Conservation (phyloP, 2,329 filamentous ascomycete species). For the Beauveria asiatica region DNA sequence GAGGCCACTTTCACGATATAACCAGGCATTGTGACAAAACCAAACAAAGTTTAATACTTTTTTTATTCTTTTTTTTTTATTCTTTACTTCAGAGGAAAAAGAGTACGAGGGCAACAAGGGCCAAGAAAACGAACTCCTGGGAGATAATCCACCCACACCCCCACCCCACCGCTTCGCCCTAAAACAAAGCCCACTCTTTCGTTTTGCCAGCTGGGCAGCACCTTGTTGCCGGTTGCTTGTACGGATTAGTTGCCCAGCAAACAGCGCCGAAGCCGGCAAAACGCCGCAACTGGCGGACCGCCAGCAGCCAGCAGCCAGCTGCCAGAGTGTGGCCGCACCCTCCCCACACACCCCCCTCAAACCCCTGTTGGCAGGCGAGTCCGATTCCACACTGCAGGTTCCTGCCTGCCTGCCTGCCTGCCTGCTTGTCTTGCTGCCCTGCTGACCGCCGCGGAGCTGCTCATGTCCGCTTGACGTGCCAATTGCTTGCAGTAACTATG, state of each 20-base stretch:
- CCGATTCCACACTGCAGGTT: background rate
- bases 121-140: background rate
- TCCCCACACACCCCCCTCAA: background rate
- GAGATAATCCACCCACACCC: background rate
- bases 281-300: background rate
- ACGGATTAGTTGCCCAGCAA: too few species aligned
- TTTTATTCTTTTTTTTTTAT: too few species aligned
- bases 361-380: background rate
- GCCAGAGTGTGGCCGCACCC: background rate
- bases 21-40: too few species aligned
- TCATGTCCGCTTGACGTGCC: background rate
- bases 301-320: background rate
- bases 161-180: background rate
- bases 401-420: too few species aligned
- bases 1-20: too few species aligned
- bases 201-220: conserved; percentile 1
- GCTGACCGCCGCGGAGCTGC: background rate
- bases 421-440: background rate
- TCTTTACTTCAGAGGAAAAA: too few species aligned
- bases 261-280: background rate
- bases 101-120: too few species aligned
- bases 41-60: too few species aligned
- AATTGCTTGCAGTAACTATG: too few species aligned
- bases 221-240: too few species aligned
- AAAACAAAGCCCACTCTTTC: background rate